Evolutionary conservation across 1,284 basidiomycete species (phyloP).

Genomic region (Chondrostereum purpureum): DNA sequence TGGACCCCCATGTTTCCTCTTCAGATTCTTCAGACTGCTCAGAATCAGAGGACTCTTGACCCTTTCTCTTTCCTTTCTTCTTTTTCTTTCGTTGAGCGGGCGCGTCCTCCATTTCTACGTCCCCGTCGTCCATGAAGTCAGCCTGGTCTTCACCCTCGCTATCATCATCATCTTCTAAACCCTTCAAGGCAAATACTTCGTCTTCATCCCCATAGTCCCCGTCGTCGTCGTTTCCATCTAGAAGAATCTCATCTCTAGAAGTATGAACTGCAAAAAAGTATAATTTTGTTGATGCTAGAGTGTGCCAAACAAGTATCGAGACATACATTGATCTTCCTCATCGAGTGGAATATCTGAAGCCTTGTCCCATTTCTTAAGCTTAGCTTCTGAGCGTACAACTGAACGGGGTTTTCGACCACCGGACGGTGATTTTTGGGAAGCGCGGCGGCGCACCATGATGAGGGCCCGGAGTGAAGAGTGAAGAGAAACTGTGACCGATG

Average conservation of each 20-base stretch:
- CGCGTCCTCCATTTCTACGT: conserved; percentile 34
- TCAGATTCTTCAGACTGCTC: conserved; percentile 49
- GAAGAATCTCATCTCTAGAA: conserved; percentile 71
- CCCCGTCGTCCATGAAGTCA: conserved; percentile 34
- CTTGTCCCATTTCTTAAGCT: conserved; percentile 59
- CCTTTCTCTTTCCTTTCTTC: conserved; percentile 17
- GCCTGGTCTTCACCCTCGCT: conserved; percentile 44
- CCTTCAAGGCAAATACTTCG: conserved; percentile 66
- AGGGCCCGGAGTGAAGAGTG: too few relatives aligned
- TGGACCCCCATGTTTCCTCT: conserved; percentile 78
- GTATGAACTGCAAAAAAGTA: conserved; percentile 46
- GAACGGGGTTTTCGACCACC: conserved; percentile 33
- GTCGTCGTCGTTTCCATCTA: conserved; percentile 49
- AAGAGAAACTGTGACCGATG: too few relatives aligned
- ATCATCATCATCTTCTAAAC: conserved; percentile 40
- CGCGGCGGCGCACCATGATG: conserved; percentile 22
- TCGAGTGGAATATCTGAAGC: conserved; percentile 63
- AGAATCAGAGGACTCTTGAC: conserved; percentile 19
- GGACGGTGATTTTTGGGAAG: conserved; percentile 20
- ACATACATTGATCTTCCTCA: conserved; percentile 70
- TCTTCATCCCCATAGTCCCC: conserved; percentile 50
- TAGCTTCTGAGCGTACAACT: conserved; percentile 42
- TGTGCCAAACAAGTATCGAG: conserved; percentile 3
- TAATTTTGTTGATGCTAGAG: conserved; percentile 5
- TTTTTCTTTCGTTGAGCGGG: conserved; percentile 28